Base-by-base conservation (phyloP, 192 early-diverging fungal species). In the Podila epicladia region DNA sequence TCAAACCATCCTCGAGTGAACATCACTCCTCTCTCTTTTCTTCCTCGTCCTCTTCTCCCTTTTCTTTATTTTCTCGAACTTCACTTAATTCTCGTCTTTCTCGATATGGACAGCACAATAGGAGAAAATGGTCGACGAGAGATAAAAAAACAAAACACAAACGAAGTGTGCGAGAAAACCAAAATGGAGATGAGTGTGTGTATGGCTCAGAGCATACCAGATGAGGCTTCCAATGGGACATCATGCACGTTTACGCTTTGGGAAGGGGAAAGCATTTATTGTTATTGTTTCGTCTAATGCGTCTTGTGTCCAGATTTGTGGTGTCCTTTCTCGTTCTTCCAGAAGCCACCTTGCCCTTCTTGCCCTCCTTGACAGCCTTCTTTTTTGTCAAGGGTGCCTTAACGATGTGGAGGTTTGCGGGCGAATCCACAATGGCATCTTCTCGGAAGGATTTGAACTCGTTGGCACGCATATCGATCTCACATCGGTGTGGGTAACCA, bases 1-100 rank as follows among this genome's bases (percentile, higher is more conserved):
- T 57, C 62, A 71, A 64, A 71, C 53, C 20, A 55, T 45, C 41
- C 41, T 70, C 64, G 49, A 65, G 20, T 49, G 59, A 62, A 51
- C 26, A 50, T 53, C 45, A 48, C 57, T 31, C 32, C 32, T 62
- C 57, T 53, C 24, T 48, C 12, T 53, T 19, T 28, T 22, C 35
- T 22, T 15, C 19, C 1, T 5, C 63, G 28, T 19, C 2, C 2
- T 22, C 48, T 26, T 28, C 29, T 32, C 38, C 33, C 22, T 65
- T 19, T 20, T 28, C 28, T 32, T 65, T 17, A 17, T 19, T 32
- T 20, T 50, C 9, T 24, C 6, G 19, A 20, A 7, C 4, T 22
- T 15, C 53, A 15, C 7, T 45, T 15, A 15, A 1, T 45, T 45
- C 2, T 45, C 13, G 15, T 45, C 41, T 11, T 45, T 45, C 41